phyloP scores from a whole-genome alignment of 1,284 basidiomycete species.

The Tylopilus sp. region DNA sequence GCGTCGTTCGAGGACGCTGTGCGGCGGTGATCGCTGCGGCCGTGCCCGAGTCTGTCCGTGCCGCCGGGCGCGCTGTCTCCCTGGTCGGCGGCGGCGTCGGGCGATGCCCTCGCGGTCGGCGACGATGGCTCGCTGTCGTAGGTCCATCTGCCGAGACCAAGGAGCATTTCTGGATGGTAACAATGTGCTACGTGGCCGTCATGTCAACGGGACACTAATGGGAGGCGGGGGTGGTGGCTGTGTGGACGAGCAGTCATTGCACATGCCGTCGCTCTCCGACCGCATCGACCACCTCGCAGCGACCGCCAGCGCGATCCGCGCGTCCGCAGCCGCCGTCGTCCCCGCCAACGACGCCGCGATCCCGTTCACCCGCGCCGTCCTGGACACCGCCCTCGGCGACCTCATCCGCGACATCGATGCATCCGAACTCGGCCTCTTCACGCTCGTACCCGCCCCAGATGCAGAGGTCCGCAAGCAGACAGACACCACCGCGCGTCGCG shows the following conservation, averaged over 20 bases:
- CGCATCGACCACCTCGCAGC: slow-evolving; percentile 43
- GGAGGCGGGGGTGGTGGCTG: slow-evolving; percentile 31
- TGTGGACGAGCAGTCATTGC: slow-evolving; percentile 6
- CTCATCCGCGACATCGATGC: slow-evolving; percentile 75
- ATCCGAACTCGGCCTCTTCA: slow-evolving; percentile 74
- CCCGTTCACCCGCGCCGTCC: slow-evolving; percentile 60
- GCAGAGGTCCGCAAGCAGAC: slow-evolving; percentile 37
- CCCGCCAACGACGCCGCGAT: slow-evolving; percentile 28
- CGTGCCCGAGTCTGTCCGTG: slow-evolving; percentile 7
- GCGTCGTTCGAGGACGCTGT: slow-evolving; percentile 31
- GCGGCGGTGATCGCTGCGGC: slow-evolving; percentile 28
- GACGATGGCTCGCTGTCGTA: slow-evolving; percentile 26
- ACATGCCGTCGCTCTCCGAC: slow-evolving; percentile 45
- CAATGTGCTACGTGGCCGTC: background rate
- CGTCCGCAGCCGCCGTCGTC: slow-evolving; percentile 29
- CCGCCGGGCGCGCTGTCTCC: slow-evolving; percentile 6
- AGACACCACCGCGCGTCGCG: slow-evolving; percentile 29
- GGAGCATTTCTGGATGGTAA: slow-evolving; percentile 22
- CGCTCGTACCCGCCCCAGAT: slow-evolving; percentile 41
- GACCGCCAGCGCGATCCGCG: slow-evolving; percentile 39
- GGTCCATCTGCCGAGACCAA: slow-evolving; percentile 21
- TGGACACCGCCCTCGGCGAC: slow-evolving; percentile 61
- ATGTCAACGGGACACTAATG: slow-evolving; percentile 12
- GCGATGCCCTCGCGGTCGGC: slow-evolving; percentile 7
- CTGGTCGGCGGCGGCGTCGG: slow-evolving; percentile 5